A percentile compares a stretch with the other conserved stretches of the same genome.
phyloP scores from a whole-genome alignment of 2,329 filamentous ascomycete genomes.

The Colletotrichum siamense region DNA sequence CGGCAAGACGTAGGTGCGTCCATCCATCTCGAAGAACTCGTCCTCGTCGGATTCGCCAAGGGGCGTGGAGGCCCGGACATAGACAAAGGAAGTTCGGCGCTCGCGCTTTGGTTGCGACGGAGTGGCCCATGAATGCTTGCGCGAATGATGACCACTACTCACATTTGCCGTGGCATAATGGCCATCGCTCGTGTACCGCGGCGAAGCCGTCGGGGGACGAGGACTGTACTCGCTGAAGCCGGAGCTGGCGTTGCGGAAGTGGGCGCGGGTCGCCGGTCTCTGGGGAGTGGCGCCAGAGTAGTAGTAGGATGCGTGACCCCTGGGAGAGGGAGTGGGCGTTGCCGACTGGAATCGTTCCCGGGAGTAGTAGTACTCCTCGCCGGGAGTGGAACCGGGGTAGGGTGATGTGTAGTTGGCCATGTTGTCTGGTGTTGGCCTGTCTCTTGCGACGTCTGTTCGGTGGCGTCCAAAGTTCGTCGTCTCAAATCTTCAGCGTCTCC shows the following conservation, averaged over 20 bases:
- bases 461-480: slow-evolving; percentile 28
- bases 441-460: slow-evolving; percentile 35
- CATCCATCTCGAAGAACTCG: slow-evolving; percentile 61
- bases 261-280: slow-evolving; percentile 60
- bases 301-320: slow-evolving; percentile 55
- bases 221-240: slow-evolving; percentile 47
- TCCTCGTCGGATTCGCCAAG: slow-evolving; percentile 71
- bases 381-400: slow-evolving; percentile 52
- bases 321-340: slow-evolving; percentile 63
- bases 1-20: slow-evolving; percentile 58
- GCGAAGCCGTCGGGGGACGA: slow-evolving; percentile 58
- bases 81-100: slow-evolving; percentile 59
- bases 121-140: slow-evolving; percentile 54
- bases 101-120: slow-evolving; percentile 52
- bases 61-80: slow-evolving; percentile 62
- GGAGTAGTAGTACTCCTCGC: slow-evolving; percentile 58
- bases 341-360: slow-evolving; percentile 56
- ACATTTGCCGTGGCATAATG: slow-evolving; percentile 71
- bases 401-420: slow-evolving; percentile 43
- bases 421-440: slow-evolving; percentile 21
- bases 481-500: slow-evolving; percentile 13
- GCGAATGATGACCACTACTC: slow-evolving; percentile 57
- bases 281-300: slow-evolving; percentile 52
- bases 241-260: slow-evolving; percentile 50
- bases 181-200: slow-evolving; percentile 67